phyloP scores from a whole-genome alignment of 352 stramenopile genomes.

The Globisporangium cystogenes region DNA sequence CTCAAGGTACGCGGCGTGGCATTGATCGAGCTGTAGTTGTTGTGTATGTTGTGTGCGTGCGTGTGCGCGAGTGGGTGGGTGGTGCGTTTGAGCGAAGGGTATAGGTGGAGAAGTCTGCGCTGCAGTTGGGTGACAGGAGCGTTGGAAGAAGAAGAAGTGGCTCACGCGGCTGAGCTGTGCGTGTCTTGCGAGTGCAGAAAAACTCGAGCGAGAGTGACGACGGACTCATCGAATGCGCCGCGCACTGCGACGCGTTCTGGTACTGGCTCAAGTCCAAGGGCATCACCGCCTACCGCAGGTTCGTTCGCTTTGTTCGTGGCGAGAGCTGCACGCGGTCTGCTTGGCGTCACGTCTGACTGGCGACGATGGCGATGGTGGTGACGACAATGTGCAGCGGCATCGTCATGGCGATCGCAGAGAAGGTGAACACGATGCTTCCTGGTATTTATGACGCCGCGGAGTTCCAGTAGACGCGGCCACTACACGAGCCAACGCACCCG shows the following conservation, averaged over 20 bases:
- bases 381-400: conserved; percentile 90
- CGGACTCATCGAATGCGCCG: conserved; percentile 86
- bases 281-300: conserved; percentile 92
- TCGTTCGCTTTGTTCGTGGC: neutral
- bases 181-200: conserved; percentile 20
- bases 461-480: conserved; percentile 90
- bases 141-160: neutral
- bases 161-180: neutral
- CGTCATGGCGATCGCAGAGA: conserved; percentile 96
- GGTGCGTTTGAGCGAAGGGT: neutral
- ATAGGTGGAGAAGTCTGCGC: no score
- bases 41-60: neutral
- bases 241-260: conserved; percentile 97
- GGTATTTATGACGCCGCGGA: conserved; percentile 95
- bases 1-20: conserved; percentile 60
- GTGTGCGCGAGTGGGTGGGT: no score
- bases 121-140: no score
- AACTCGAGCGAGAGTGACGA: conserved; percentile 88
- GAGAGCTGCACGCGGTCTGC: conserved; percentile 4
- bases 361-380: no score
- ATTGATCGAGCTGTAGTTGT: no score
- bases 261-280: conserved; percentile 95
- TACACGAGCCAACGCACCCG: no score
- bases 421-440: conserved; percentile 95
- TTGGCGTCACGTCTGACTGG: neutral